Base-by-base conservation (phyloP, 2,329 filamentous ascomycete species). In the Trichoderma citrinoviride region DNA sequence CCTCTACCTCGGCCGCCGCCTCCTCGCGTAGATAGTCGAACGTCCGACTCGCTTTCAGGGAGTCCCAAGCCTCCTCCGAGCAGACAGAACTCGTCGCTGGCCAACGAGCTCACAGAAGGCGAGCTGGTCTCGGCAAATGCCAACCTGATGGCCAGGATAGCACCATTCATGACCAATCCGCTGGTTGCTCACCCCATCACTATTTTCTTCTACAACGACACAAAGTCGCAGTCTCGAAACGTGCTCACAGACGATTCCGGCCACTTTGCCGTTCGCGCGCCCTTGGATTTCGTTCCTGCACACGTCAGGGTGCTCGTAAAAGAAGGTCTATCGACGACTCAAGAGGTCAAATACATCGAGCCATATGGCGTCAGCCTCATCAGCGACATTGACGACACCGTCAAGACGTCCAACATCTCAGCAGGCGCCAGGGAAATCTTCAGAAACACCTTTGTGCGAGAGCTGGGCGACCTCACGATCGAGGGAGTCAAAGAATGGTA, bases 321-420 rank as follows among this genome's bases (percentile, higher is more conserved):
- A 14, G 93, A 97, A 72, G 85, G 89, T 65, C 81, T 99, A 3
- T 96, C 93, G 17, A 89, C 88, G 0, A 92, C 90, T 1, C 90
- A 95, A 68, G 85, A 91, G 63, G 84, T 99, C 50, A 83, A 87
- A 46, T 81, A 98, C 57, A 93, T 90, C 4, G 90, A 94, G 65
- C 86, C 90, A 0, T 82, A 81, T 23, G 95, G 95, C 46, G 85
- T 99, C 67, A 98, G 93, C 75, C 74, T 99, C 65, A 98, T 99
- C 75, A 98, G 92, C 74, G 95, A 99, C 74, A 95, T 99, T 68
- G 95, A 99, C 73, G 95, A 99, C 76, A 99, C 95, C 0, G 89
- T 99, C 74, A 99, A 99, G 76, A 90, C 93, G 71, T 97, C 95
- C 21, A 96, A 93, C 64, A 97, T 99, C 69, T 85, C 87, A 2